Evolutionary conservation across 2,329 filamentous ascomycete genomes (phyloP).

Genomic region (Ophiostoma tasmaniense): DNA sequence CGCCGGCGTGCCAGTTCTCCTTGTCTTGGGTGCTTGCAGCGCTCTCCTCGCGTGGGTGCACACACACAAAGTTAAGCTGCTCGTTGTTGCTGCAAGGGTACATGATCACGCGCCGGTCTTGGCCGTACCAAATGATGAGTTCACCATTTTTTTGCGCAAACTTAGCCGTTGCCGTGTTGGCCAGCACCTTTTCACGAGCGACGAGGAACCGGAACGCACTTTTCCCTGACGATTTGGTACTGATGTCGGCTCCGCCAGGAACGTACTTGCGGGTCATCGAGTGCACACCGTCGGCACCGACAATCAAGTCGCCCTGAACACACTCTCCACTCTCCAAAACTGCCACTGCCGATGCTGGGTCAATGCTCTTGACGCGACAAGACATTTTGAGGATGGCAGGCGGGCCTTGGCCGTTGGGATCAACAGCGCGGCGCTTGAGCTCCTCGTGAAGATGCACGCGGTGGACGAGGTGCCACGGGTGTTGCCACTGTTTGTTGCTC

Average conservation of each 20-base stretch:
- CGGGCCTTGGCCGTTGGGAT: slow-evolving; percentile 28
- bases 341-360: slow-evolving; percentile 32
- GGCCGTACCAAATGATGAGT: slow-evolving; percentile 34
- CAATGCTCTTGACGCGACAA: slow-evolving; percentile 36
- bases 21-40: slow-evolving; percentile 26
- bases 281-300: slow-evolving; percentile 45
- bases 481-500: slow-evolving; percentile 38
- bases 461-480: slow-evolving; percentile 43
- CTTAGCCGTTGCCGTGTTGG: slow-evolving; percentile 29
- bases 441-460: slow-evolving; percentile 44
- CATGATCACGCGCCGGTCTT: slow-evolving; percentile 37
- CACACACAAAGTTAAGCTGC: slow-evolving; percentile 41
- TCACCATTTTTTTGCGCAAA: slow-evolving; percentile 26
- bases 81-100: slow-evolving; percentile 40
- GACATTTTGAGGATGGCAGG: slow-evolving; percentile 32
- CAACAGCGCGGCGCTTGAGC: slow-evolving; percentile 39
- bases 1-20: slow-evolving; percentile 31
- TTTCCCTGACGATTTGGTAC: slow-evolving; percentile 35
- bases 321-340: slow-evolving; percentile 36
- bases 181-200: slow-evolving; percentile 27
- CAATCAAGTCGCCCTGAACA: slow-evolving; percentile 38
- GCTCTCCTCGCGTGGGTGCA: slow-evolving; percentile 40
- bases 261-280: slow-evolving; percentile 26
- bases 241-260: slow-evolving; percentile 16
- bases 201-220: slow-evolving; percentile 51